phyloP scores from a whole-genome alignment of 73 alveolate genomes.

The Tetrahymena thermophila region DNA sequence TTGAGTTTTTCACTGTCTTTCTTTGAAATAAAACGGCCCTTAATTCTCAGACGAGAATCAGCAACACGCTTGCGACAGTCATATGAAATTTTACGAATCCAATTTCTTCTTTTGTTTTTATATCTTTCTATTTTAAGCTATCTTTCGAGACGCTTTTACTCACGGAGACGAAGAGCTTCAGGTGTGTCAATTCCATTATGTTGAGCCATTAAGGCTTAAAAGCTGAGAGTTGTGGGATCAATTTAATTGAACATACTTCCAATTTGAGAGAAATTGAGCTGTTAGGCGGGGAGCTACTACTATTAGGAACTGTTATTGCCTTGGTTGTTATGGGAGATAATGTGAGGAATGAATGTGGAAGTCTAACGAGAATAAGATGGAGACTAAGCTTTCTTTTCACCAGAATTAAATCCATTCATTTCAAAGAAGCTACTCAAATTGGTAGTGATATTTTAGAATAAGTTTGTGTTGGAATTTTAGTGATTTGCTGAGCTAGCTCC shows the following conservation, averaged over 20 bases:
- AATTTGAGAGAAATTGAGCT: not conserved
- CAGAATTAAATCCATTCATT: not conserved
- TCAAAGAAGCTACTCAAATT: not conserved
- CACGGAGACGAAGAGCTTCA: not conserved
- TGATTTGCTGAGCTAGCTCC: not conserved
- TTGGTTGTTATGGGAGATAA: not conserved
- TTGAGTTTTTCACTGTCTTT: slow-evolving; percentile 5
- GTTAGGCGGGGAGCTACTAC: not conserved
- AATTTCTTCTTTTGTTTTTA: slow-evolving; percentile 33
- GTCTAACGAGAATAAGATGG: not conserved
- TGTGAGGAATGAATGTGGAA: not conserved
- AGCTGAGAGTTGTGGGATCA: not conserved
- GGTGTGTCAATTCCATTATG: slow-evolving; percentile 4
- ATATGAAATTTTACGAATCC: slow-evolving; percentile 34
- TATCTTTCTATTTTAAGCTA: slow-evolving; percentile 30
- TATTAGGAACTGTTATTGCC: not conserved
- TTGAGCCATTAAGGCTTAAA: not conserved
- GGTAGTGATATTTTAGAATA: not conserved
- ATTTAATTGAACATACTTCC: not conserved
- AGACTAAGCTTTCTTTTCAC: not conserved
- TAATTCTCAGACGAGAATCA: slow-evolving; percentile 20
- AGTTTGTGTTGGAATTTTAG: not conserved
- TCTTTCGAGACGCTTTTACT: slow-evolving; percentile 23
- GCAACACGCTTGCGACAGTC: slow-evolving; percentile 20
- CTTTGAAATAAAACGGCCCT: slow-evolving; percentile 35